These are phyloP conservation scores for Escovopsis weberi DNA, from an alignment of 2,329 filamentous ascomycete species.

Conservation along the genomic window DNA sequence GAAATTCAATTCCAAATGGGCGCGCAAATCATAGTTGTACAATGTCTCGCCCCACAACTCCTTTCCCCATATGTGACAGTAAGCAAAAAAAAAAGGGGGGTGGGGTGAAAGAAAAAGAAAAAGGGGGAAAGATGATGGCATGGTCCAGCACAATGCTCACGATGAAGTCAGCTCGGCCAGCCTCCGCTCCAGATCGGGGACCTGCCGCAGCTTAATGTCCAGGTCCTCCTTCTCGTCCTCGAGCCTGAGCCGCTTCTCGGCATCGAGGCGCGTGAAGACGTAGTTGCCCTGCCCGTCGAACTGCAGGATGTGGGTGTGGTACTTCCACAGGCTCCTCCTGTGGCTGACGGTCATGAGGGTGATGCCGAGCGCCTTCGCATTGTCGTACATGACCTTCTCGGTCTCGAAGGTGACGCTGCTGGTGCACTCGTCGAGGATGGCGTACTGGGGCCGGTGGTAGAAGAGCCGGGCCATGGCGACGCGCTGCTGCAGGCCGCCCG, in stretches of 20 bases:
- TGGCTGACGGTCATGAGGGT: slow-evolving; percentile 97
- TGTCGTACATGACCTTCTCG: slow-evolving; percentile 94
- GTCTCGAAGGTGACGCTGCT: slow-evolving; percentile 89
- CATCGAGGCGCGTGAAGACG: slow-evolving; percentile 80
- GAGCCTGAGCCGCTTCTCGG: slow-evolving; percentile 66
- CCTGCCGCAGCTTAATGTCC: slow-evolving; percentile 67
- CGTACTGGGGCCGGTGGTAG: slow-evolving; percentile 84
- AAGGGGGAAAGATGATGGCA: not conserved
- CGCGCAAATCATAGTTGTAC: too few species aligned
- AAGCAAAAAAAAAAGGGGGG: too few species aligned
- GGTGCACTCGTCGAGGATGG: slow-evolving; percentile 94
- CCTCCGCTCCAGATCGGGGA: slow-evolving; percentile 76
- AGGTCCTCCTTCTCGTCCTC: slow-evolving; percentile 97
- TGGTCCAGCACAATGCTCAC: slow-evolving; percentile 1
- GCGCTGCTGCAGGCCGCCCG: slow-evolving; percentile 83
- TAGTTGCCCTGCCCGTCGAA: slow-evolving; percentile 92
- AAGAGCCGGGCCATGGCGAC: slow-evolving; percentile 94
- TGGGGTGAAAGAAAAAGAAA: too few species aligned
- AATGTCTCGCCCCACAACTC: too few species aligned
- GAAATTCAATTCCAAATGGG: too few species aligned
- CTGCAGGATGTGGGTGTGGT: slow-evolving; percentile 86
- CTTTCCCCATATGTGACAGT: too few species aligned
- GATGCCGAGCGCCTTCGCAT: slow-evolving; percentile 78
- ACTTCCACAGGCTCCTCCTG: slow-evolving; percentile 84
- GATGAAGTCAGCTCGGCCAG: slow-evolving; percentile 57